phyloP scores from a whole-genome alignment of 306 rosid species.

The Casuarina glauca region DNA sequence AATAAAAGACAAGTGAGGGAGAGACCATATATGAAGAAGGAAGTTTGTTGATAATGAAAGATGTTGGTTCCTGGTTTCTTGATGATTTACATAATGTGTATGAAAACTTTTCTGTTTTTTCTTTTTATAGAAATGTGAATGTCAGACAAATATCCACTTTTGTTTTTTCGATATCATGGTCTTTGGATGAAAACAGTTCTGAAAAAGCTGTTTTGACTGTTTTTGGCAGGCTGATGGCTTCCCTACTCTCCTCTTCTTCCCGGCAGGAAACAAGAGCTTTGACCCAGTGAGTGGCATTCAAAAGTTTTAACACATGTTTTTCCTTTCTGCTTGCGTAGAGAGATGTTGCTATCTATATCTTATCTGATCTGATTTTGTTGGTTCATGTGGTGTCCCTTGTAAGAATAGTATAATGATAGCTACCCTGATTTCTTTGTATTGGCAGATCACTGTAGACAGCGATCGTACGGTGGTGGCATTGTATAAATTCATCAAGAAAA shows the following conservation, averaged over 20 bases:
- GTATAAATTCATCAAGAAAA: conserved; percentile 85
- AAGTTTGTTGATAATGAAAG: no score
- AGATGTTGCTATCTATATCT: background rate
- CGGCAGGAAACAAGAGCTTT: conserved; percentile 71
- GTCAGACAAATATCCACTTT: background rate
- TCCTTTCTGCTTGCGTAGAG: background rate
- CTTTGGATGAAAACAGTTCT: background rate
- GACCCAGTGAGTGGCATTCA: conserved; percentile 52
- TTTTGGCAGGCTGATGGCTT: conserved; percentile 59
- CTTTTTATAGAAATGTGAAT: background rate
- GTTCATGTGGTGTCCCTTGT: background rate
- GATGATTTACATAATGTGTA: background rate
- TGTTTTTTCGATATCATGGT: background rate
- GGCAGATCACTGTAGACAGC: conserved; percentile 76
- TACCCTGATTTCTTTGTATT: conserved; percentile 26
- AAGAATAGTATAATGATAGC: background rate
- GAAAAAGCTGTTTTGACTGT: conserved; percentile 1
- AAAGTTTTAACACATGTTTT: background rate
- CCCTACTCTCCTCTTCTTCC: conserved; percentile 64
- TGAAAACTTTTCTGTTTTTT: background rate
- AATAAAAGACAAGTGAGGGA: background rate
- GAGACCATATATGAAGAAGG: no score
- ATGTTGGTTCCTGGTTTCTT: background rate
- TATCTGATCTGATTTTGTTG: background rate
- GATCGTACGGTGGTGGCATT: conserved; percentile 97